A percentile compares a stretch with the other conserved stretches of the same genome.
Conservation (phyloP, 2,329 filamentous ascomycete genomes). For the Paraconiothyrium brasiliense region DNA sequence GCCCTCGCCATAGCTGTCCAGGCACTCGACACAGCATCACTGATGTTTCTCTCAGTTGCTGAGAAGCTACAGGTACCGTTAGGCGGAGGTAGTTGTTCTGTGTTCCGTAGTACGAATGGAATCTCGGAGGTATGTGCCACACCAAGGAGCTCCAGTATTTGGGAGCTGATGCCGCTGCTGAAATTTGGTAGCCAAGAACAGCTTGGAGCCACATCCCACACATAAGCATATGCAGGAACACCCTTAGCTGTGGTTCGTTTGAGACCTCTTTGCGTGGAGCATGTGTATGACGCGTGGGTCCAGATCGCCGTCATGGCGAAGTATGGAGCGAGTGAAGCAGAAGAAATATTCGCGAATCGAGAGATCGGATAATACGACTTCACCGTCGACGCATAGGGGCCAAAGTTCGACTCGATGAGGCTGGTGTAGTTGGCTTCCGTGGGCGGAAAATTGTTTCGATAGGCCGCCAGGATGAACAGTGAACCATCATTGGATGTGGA, state of each 20-base stretch:
- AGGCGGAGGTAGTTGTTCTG: neutral
- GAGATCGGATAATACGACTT: slow-evolving; percentile 1
- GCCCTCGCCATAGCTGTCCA: slow-evolving; percentile 2
- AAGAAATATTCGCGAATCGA: slow-evolving; percentile 1
- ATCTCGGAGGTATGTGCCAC: slow-evolving; percentile 7
- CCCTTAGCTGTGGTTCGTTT: neutral
- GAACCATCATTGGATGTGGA: slow-evolving; percentile 8
- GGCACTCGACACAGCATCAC: neutral
- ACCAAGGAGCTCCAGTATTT: neutral
- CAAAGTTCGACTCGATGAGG: neutral
- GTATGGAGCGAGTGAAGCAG: neutral
- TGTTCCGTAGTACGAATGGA: neutral
- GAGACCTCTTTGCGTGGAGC: slow-evolving; percentile 1
- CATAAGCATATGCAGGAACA: slow-evolving; percentile 4
- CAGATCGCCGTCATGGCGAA: slow-evolving; percentile 7
- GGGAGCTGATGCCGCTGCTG: neutral
- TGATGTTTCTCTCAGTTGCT: neutral
- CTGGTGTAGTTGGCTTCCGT: neutral
- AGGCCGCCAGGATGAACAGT: neutral
- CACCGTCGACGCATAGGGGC: neutral
- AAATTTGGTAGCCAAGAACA: neutral
- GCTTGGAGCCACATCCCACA: slow-evolving; percentile 5
- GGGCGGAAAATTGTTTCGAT: neutral
- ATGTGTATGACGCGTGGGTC: slow-evolving; percentile 9
- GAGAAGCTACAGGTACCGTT: slow-evolving; percentile 6